Conservation (phyloP, 805 yeast genomes). For the Candida ulmi region DNA sequence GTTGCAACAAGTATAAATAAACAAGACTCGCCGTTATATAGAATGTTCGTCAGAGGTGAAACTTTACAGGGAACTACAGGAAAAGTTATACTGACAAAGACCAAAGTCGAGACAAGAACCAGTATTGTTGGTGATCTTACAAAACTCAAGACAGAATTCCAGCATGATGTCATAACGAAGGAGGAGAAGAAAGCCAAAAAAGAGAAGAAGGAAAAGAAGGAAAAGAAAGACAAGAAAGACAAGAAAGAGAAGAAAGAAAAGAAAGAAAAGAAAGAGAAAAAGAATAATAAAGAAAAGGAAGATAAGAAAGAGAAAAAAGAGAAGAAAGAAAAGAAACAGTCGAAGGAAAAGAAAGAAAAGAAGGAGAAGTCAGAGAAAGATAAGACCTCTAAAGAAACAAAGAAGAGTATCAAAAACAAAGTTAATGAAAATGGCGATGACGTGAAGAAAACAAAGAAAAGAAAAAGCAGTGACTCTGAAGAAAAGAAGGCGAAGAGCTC, state of each 20-base stretch:
- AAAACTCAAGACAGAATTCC: slow-evolving; percentile 12
- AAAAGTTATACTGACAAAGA: slow-evolving; percentile 19
- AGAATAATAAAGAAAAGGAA: slow-evolving; percentile 21
- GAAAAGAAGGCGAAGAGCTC: background rate
- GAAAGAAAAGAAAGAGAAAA: slow-evolving; percentile 21
- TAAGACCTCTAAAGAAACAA: slow-evolving; percentile 9
- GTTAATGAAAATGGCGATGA: slow-evolving; percentile 17
- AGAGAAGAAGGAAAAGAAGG: slow-evolving; percentile 16
- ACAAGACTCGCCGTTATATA: slow-evolving; percentile 66
- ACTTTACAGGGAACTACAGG: slow-evolving; percentile 75
- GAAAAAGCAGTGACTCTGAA: slow-evolving; percentile 1
- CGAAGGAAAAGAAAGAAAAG: slow-evolving; percentile 22
- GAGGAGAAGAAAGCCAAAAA: slow-evolving; percentile 14
- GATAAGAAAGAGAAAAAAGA: slow-evolving; percentile 26
- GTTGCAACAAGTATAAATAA: slow-evolving; percentile 43
- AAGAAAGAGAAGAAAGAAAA: slow-evolving; percentile 18
- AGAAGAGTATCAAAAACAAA: too few relatives aligned
- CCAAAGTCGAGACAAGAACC: background rate
- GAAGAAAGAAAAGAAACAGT: slow-evolving; percentile 15
- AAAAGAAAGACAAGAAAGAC: slow-evolving; percentile 16
- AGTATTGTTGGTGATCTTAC: slow-evolving; percentile 3
- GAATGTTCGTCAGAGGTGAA: slow-evolving; percentile 85
- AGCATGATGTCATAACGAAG: slow-evolving; percentile 3
- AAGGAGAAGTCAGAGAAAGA: slow-evolving; percentile 25
- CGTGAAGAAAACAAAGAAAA: slow-evolving; percentile 16